Evolutionary conservation across 768 basidiomycete genomes (phyloP), one percentile per base, ranked within the genome.

Genomic region (Coprinopsis sp.): DNA sequence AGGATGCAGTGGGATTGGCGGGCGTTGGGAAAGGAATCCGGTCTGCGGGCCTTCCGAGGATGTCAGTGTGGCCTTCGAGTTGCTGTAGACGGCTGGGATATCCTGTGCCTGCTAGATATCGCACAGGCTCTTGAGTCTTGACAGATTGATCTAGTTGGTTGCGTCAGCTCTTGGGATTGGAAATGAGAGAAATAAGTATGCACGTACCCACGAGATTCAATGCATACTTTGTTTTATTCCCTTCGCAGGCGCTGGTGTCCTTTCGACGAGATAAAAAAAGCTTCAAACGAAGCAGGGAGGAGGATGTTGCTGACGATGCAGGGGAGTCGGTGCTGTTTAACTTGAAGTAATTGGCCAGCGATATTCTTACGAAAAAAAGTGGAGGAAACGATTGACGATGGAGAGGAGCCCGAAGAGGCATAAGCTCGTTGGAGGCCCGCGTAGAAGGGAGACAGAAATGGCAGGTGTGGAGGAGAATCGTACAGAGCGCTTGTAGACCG

Each of bases 391-490:
- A 64, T 64, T 49, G 72, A 62, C 47, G 54, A 47, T 16, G 72
- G 61, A 47, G 54, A 44, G 21, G 40, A 42, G 12, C 62, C 63
- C 41, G 61, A 56, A 21, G 69, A 66, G 34, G 62, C 63, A 21
- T 71, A 65, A 33, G 74, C 57, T 36, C 65, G 65, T 44, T 66
- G 59, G 44, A 73, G 63, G 43, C 78, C 61, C 53, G 70, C 66
- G 64, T 89, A 91, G 54, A 88, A 88, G 67, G 89, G 88, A 86
- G 87, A 90, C 56, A 87, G 82, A 55, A 81, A 70, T 62, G 84
- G 70, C 40, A 82, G 68, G 55, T 85, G 80, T 49, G 84, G 70
- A 1, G 79, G 75, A 51, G 81, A n/a, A n/a, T n/a, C n/a, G n/a
- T n/a, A n/a, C n/a, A n/a, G n/a, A n/a, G n/a, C n/a, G n/a, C n/a